Percentiles rank a stretch among this genome's conserved stretches.
These are phyloP conservation scores for Globisporangium paroecandrum DNA, from an alignment of 352 stramenopile species.

Conservation along the genomic window DNA sequence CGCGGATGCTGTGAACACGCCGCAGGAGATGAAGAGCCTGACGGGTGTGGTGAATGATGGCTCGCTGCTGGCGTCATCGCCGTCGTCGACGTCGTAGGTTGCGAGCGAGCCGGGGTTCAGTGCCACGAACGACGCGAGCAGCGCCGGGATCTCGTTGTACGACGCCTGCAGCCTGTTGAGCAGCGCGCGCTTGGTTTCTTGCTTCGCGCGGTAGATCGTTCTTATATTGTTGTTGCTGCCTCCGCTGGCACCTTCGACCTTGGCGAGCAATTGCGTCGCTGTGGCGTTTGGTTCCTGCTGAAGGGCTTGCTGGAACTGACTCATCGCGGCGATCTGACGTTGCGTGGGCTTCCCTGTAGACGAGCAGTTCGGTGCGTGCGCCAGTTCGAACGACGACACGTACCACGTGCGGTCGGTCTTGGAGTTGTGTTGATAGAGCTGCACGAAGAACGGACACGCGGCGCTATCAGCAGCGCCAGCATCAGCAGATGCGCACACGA, in stretches of 20 bases:
- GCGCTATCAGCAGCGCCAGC: background rate
- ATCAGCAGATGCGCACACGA: background rate
- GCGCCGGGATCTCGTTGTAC: background rate
- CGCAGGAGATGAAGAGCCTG: background rate
- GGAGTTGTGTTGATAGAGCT: constrained; percentile 1
- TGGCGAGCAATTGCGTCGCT: background rate
- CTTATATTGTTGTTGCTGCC: background rate
- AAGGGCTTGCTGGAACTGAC: background rate
- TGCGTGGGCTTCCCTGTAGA: background rate
- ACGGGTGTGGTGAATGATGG: background rate
- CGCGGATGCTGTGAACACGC: background rate
- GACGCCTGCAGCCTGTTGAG: background rate
- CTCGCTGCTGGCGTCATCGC: background rate
- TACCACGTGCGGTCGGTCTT: background rate
- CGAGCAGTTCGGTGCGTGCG: background rate
- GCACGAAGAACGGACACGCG: background rate
- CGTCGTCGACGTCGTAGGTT: background rate
- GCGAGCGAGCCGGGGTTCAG: background rate
- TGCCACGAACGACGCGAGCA: background rate
- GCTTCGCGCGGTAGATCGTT: background rate
- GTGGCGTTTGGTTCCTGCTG: background rate
- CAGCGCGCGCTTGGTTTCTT: background rate
- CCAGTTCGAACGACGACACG: background rate
- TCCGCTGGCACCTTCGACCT: background rate
- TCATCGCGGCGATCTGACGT: background rate